Conservation (phyloP, 352 stramenopile genomes). For the Globisporangium cylindrosporum region DNA sequence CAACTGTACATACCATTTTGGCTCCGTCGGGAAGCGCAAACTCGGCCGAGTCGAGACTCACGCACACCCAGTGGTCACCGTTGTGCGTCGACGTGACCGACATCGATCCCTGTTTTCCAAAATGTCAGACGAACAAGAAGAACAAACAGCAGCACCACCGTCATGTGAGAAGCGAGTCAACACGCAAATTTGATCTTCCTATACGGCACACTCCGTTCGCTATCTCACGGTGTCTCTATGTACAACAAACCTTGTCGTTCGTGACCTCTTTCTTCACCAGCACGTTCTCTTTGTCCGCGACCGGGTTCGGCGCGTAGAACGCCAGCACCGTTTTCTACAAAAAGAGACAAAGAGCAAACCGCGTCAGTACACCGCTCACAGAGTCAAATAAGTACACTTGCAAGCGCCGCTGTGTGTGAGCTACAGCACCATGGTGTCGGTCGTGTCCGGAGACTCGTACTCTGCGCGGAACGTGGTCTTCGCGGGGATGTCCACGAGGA, state of each 20-base stretch:
- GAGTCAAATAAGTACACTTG: neutral
- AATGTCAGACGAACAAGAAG: neutral
- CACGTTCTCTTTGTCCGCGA: conserved; percentile 39
- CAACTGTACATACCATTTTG: conserved; percentile 60
- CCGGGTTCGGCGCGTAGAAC: conserved; percentile 53
- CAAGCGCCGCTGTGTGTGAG: neutral
- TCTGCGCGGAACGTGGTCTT: conserved; percentile 74
- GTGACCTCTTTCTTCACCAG: conserved; percentile 60
- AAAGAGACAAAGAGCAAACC: neutral
- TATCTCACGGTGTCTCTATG: neutral
- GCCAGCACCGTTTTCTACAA: conserved; percentile 56
- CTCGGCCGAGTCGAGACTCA: conserved; percentile 65
- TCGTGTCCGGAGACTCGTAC: conserved; percentile 86
- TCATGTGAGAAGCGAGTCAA: neutral
- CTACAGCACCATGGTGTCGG: conserved; percentile 50
- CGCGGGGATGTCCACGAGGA: conserved; percentile 72
- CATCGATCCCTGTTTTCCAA: conserved; percentile 41
- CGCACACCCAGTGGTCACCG: conserved; percentile 75
- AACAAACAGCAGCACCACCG: neutral
- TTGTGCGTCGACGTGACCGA: conserved; percentile 62
- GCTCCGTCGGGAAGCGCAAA: conserved; percentile 52
- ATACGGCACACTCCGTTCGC: no score
- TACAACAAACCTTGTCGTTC: conserved; percentile 37
- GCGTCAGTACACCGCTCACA: neutral
- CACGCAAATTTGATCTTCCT: neutral